Evolutionary conservation across 176 grass and related monocot species (phyloP).

Genomic region (Stipa capillata): DNA sequence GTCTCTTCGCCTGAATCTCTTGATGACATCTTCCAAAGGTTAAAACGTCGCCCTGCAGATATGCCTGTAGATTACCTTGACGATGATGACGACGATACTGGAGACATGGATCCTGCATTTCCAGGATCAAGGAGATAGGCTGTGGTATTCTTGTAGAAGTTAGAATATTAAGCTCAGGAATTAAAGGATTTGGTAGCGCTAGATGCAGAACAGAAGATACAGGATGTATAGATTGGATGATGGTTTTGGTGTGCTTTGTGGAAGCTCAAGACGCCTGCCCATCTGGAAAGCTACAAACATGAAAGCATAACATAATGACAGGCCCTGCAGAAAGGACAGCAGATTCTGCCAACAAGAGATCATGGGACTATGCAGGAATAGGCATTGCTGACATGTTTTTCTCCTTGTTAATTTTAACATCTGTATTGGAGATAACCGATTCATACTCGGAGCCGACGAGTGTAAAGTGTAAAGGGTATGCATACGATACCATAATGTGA

Average conservation of each 20-base stretch:
- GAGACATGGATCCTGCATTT: conserved; percentile 33
- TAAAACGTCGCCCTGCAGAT: conserved; percentile 63
- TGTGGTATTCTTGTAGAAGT: conserved; percentile 25
- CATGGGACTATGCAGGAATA: conserved; percentile 11
- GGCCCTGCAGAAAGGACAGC: conserved; percentile 15
- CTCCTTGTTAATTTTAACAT: neutral
- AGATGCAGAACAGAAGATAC: conserved; percentile 34
- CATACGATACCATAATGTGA: neutral
- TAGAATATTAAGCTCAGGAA: conserved; percentile 20
- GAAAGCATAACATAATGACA: conserved; percentile 16
- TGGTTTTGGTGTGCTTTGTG: conserved; percentile 17
- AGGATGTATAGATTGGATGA: conserved; percentile 61
- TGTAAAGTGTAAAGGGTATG: conserved; percentile 21
- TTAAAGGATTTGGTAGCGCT: conserved; percentile 30
- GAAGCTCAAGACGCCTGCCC: conserved; percentile 5
- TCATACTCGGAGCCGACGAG: neutral
- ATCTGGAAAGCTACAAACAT: conserved; percentile 21
- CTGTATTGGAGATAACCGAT: neutral
- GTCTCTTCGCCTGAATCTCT: conserved; percentile 56
- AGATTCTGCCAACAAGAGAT: conserved; percentile 14
- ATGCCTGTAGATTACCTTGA: conserved; percentile 47
- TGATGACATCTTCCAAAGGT: conserved; percentile 93
- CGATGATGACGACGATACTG: conserved; percentile 36
- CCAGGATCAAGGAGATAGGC: conserved; percentile 34
- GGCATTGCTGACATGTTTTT: conserved; percentile 9